A percentile compares a stretch with the other conserved stretches of the same genome.
phyloP scores from a whole-genome alignment of 805 yeast genomes.

The Scheffersomyces lignosus region DNA sequence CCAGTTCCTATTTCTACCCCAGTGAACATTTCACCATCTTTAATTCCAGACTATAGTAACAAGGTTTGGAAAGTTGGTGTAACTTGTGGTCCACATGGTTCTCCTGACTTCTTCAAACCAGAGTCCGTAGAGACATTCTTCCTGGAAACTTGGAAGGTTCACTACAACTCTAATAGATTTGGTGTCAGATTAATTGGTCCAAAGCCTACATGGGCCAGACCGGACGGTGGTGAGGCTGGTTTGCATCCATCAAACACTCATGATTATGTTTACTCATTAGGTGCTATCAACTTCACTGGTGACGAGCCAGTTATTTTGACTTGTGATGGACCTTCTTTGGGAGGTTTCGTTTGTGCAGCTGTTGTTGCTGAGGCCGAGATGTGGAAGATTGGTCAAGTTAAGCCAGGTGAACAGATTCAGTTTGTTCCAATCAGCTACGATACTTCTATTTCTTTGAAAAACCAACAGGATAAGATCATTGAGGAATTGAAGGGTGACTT shows the following conservation, averaged over 20 bases:
- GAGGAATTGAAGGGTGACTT: constrained; percentile 46
- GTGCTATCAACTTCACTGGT: constrained; percentile 97
- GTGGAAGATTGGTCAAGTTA: constrained; percentile 98
- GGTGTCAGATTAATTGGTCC: constrained; percentile 96
- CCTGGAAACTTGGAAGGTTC: constrained; percentile 83
- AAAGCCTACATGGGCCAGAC: constrained; percentile 94
- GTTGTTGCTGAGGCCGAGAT: constrained; percentile 94
- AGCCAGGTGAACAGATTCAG: constrained; percentile 84
- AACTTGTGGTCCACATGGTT: constrained; percentile 96
- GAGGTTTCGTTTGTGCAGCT: constrained; percentile 96
- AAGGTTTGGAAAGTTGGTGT: constrained; percentile 85
- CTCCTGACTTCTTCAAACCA: constrained; percentile 87
- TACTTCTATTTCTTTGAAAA: constrained; percentile 64
- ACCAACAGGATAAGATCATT: constrained; percentile 57
- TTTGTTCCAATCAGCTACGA: constrained; percentile 77
- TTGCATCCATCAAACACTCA: constrained; percentile 98
- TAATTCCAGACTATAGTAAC: constrained; percentile 53
- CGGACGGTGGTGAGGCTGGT: constrained; percentile 97
- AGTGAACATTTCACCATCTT: constrained; percentile 49
- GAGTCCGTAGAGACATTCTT: constrained; percentile 80
- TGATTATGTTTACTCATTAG: constrained; percentile 93
- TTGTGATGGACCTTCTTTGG: constrained; percentile 96
- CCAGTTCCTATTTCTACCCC: constrained; percentile 76
- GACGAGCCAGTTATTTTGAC: constrained; percentile 97
- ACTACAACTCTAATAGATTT: constrained; percentile 94